Evolutionary conservation across 2,329 filamentous ascomycete species (phyloP), one percentile per base, ranked within the genome.

Genomic region (Pleomassaria siparia): DNA sequence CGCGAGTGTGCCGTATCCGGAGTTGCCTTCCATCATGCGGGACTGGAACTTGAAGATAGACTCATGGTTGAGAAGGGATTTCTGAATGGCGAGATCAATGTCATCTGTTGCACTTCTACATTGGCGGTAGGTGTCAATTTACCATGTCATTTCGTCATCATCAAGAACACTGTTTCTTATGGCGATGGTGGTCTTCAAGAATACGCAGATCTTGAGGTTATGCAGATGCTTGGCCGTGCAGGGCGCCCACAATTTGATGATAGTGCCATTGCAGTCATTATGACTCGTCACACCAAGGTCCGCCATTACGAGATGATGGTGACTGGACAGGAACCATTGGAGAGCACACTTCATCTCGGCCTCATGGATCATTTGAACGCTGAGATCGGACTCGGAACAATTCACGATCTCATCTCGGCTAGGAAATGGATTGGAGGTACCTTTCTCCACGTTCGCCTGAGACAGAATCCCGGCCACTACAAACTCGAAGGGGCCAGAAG

Each of bases 141-240:
- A 9, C 90, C 89, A 9, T 91, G 89, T 51, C 87, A 94, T 63
- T 81, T 91, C 2, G 89, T 91, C 3, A 83, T 95, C 9, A 80
- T 95, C 46, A 95, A 95, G 66, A 88, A 88, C 18, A 95, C 89
- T 0, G 79, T 84, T 3, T 76, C 78, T 0, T 80, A 82, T 47
- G 80, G 83, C 47, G 76, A 71, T 25, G 71, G 78, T 6, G 77
- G 71, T 7, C 60, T 81, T 29, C 80, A 84, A 46, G 88, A 94
- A 64, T 91, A 90, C 56, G 84, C 88, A 0, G 89, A 94, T 63
- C 75, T 95, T 4, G 89, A 95, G 56, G 80, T 92, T 51, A 92
- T 92, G 86, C 89, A 95, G 60, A 95, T 95, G 89, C 80, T 95
- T 40, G 89, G 89, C 6, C 83, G 89, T 53, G 89, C 89, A 42